Conservation (phyloP, 768 basidiomycete genomes). For the Tulasnella sp. region DNA sequence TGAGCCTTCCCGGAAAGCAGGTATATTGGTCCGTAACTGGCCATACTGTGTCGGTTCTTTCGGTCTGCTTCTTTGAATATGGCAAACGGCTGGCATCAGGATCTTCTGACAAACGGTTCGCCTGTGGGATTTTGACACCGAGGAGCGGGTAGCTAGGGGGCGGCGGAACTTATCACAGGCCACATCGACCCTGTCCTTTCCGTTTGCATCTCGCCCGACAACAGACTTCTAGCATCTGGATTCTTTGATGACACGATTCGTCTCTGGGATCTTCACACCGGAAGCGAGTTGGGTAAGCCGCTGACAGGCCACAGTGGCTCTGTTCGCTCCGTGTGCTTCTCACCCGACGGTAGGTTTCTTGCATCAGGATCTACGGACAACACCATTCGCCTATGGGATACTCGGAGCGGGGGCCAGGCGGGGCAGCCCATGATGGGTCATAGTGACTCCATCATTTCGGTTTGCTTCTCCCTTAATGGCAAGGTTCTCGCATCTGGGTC, state of each 20-base stretch:
- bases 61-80: not conserved
- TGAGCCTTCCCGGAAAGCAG: too few species aligned
- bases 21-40: too few species aligned
- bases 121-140: not conserved
- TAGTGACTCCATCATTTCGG: not conserved
- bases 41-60: not conserved
- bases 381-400: too few species aligned
- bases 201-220: conserved; percentile 8
- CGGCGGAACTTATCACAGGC: not conserved
- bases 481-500: too few species aligned
- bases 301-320: too few species aligned
- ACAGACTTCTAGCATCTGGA: conserved; percentile 2
- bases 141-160: too few species aligned
- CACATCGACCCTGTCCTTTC: not conserved
- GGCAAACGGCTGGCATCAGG: not conserved
- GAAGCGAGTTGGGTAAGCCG: not conserved
- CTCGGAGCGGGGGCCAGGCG: too few species aligned
- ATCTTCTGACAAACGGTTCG: not conserved
- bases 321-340: too few species aligned
- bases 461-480: too few species aligned
- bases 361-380: too few species aligned
- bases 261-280: not conserved
- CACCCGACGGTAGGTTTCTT: too few species aligned
- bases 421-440: not conserved
- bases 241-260: not conserved